These are phyloP conservation scores for Graphilbum sp. DNA, from an alignment of 2,329 filamentous ascomycete genomes.

Conservation along the genomic window DNA sequence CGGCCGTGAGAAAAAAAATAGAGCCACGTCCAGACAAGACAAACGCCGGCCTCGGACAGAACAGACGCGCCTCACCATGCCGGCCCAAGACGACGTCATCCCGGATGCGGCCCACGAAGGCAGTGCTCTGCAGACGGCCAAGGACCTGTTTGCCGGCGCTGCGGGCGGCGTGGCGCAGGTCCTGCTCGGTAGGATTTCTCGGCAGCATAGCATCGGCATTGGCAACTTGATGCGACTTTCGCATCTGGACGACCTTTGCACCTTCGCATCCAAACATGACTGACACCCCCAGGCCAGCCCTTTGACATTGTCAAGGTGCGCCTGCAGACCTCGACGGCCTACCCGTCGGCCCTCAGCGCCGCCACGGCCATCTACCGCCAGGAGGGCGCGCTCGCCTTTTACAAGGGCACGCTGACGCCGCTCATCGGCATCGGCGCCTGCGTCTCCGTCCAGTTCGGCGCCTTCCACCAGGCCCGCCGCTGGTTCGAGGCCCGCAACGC, in stretches of 20 bases:
- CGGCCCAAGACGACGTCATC: conserved; percentile 1
- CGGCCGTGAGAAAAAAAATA: too few species aligned
- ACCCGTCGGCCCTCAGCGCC: conserved; percentile 64
- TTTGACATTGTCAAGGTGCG: conserved; percentile 96
- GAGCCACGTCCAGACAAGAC: too few species aligned
- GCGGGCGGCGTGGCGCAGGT: conserved; percentile 89
- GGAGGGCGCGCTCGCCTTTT: conserved; percentile 84
- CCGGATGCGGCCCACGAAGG: conserved; percentile 8
- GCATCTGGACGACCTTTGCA: too few species aligned
- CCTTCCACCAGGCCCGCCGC: conserved; percentile 83
- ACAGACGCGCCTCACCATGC: background rate
- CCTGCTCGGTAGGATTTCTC: conserved; percentile 48
- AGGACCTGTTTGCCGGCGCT: conserved; percentile 84
- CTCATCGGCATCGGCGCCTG: conserved; percentile 93
- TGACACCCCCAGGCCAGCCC: conserved; percentile 43
- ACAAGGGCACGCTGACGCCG: conserved; percentile 94
- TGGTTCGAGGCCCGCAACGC: conserved; percentile 64
- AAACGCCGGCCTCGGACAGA: too few species aligned
- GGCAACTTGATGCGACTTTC: too few species aligned
- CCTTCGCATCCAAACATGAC: too few species aligned
- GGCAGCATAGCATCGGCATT: too few species aligned
- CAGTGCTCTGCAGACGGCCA: conserved; percentile 45
- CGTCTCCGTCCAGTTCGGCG: conserved; percentile 95
- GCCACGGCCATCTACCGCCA: conserved; percentile 72
- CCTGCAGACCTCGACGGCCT: conserved; percentile 73